Evolutionary conservation across 352 stramenopile genomes (phyloP), one percentile per base, ranked within the genome.

Genomic region (Globisporangium carolinianum): DNA sequence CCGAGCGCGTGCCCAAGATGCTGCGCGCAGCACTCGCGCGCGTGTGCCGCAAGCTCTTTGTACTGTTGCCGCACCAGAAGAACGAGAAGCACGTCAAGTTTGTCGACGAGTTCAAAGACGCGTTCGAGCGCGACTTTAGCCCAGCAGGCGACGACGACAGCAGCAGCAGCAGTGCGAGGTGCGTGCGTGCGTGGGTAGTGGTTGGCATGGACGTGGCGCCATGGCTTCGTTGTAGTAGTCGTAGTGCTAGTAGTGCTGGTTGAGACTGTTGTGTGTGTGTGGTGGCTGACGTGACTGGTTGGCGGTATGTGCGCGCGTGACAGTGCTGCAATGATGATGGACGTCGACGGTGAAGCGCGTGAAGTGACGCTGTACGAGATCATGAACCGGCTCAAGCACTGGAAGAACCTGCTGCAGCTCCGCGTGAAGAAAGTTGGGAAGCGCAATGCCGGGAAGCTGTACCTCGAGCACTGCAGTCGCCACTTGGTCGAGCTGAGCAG

Each of bases 21-120:
- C 67, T 97, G 48, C 84, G 80, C 37, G 94, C 93, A 35, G 96
- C 93, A 11, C 71, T 98, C 14, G 78, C 82, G n/a, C 74, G 92
- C n/a, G 93, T 98, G 48, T 94, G 87, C 43, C 81, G 86, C 17
- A 98, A 97, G 66, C 89, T 98, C 55, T 98, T 98, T 62, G 79
- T 85, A 17, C 56, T 83, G 60, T 68, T 74, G 57, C 75, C 74
- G n/a, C 81, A 90, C 49, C 80, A 91, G 57, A 94, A 92, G 61
- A 94, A 91, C 24, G 83, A 90, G 53, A 95, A 94, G 62, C 88
- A 97, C 54, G 66, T 87, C 39, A 75, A 76, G 52, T 96, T 97
- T 69, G 88, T 96, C 3, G 69, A 80, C n/a, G 77, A 89, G 53
- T 96, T 95, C 65, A 95, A 96, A 63, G 60, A 64, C 7, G 69